Base-by-base conservation (phyloP, 164 flowering plant genomes). In the Annona squamosa region DNA sequence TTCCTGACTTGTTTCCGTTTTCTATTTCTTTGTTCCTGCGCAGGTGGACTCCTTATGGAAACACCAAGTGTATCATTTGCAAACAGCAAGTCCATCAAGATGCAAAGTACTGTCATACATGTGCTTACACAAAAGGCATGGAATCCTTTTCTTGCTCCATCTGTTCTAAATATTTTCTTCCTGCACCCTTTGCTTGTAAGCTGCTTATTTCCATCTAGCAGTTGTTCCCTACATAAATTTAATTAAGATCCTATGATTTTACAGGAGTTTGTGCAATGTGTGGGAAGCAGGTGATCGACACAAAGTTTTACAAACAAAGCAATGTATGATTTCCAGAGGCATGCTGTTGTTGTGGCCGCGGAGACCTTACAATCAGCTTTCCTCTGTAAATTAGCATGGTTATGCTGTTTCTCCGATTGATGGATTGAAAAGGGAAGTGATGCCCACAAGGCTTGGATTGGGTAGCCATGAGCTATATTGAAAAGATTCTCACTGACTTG, bases 191-290 rank as follows among this genome's bases (percentile, higher is more conserved):
- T 26, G 37, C 37, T 26, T 26, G 37, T 26, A 26, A 26, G 37
- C 37, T 26, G 4, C 9, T 48, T 48, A 48, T 48, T 48, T 48
- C 9, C 43, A 47, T 68, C 0, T 0, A 5, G 45, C 1, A 5
- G 18, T 44, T 67, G 13, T 46, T 41, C 18, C 5, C 4, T 67
- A 26, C 41, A 2, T 10, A 45, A 5, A 59, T 70, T 71, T 65
- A 2, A 17, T 68, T 3, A 7, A 19, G 4, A 48, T 61, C 57
- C 47, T 65, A 2, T 73, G 13, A 68, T 73, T 81, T 37, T 84
- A 71, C 91, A 93, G 98, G 98, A 48, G 97, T 94, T 17, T 94
- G 98, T 84, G 97, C 98, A 0, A 94, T 94, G 98, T 94, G 98
- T 37, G 97, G 98, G 0, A 94, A 94, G 81, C 97, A 94, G 85